A percentile compares a stretch with the other conserved stretches of the same genome.
Evolutionary conservation across 148 eudicot genomes (phyloP).

Genomic region (Vaccinium myrtillus): DNA sequence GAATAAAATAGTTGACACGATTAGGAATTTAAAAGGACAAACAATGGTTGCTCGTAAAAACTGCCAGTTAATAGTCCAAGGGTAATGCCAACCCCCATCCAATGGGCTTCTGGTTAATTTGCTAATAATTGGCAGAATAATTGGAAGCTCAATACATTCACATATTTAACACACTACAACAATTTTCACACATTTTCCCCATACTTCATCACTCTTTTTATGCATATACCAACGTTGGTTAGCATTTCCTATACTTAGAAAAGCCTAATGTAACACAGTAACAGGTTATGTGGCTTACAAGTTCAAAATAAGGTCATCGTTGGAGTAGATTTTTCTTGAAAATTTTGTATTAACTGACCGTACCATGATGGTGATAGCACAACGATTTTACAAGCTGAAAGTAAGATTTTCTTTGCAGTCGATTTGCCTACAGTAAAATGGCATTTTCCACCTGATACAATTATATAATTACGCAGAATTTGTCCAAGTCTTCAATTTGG

Average conservation of each 20-base stretch:
- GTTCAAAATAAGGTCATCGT: constrained; percentile 1
- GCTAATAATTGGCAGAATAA: background rate
- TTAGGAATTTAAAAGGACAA: background rate
- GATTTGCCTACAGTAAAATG: background rate
- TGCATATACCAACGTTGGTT: background rate
- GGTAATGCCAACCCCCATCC: background rate
- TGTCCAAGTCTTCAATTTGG: background rate
- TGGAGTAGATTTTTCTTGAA: background rate
- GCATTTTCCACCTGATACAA: background rate
- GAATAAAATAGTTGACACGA: background rate
- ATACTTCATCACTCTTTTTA: background rate
- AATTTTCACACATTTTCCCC: background rate
- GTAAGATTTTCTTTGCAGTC: background rate
- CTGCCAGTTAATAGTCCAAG: background rate
- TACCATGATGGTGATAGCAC: background rate
- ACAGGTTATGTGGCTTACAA: background rate
- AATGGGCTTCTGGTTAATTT: background rate
- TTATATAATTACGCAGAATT: background rate
- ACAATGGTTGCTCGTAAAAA: background rate
- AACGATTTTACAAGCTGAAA: no score
- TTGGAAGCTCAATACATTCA: background rate
- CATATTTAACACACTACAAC: background rate
- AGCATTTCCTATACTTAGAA: background rate
- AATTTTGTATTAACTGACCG: background rate
- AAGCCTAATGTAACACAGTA: background rate